Evolutionary conservation across 805 yeast species (phyloP), one percentile per base, ranked within the genome.

Genomic region (Jamesozyma gamospora): DNA sequence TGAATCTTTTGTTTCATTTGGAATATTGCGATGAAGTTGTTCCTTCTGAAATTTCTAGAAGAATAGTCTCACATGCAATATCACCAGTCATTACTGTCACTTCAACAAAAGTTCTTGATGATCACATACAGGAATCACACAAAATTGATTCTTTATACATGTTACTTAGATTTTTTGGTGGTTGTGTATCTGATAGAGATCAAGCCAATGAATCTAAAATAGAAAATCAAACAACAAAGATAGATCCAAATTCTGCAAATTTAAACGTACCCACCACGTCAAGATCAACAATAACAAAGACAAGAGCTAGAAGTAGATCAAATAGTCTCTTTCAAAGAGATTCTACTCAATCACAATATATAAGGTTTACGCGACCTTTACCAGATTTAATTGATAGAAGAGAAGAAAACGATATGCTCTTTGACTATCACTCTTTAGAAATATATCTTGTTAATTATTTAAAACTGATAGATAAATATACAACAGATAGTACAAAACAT

Each of bases 351-450:
- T 53, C 59, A 12, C 62, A 53, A 29, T 75, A 77, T 16, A 62
- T 81, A 26, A 63, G 82, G 35, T 80, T 80, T 44, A 53, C 64
- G 1, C 55, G 62, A 17, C 69, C 72, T 5, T 42, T 67, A 30
- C 51, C 48, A 3, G 69, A 66, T 39, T 33, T 64, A 8, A 43
- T 65, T 4, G 52, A 48, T 36, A 43, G 50, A 1, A 45, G 51
- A 4, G 58, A 49, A 32, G 27, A 52, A 1, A 50, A 68, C 17
- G 51, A 56, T 16, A 58, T 60, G 49, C 46, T 60, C 13, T 55
- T 60, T 36, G 62, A 54, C 19, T 52, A 58, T 15, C 59, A 65
- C 28, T 63, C 69, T 2, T 45, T 64, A 11, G 71, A 65, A 37
- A 49, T 58, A n/a, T 50, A 62, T 35, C 53, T 66, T 47, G 45